phyloP scores from a whole-genome alignment of 495 filamentous ascomycete species.

The Podospora comata region DNA sequence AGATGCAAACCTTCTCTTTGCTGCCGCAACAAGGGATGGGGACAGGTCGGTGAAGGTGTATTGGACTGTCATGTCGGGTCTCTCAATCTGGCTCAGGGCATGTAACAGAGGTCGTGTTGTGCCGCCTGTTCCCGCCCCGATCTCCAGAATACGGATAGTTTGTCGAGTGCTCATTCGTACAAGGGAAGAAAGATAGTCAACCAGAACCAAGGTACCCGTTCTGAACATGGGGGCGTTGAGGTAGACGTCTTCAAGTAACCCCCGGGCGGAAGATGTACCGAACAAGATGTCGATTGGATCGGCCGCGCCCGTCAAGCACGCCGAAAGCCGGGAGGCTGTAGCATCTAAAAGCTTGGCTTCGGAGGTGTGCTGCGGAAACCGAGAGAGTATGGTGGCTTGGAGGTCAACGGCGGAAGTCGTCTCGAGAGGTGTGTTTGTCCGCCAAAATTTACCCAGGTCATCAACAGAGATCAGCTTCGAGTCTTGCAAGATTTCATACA shows the following conservation, averaged over 20 bases:
- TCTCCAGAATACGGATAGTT: conserved; percentile 39
- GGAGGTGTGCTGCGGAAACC: conserved; percentile 9
- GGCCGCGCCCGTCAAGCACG: conserved; percentile 15
- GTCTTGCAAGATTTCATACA: conserved; percentile 35
- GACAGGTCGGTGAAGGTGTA: conserved; percentile 56
- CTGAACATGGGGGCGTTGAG: conserved; percentile 13
- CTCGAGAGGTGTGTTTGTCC: neutral
- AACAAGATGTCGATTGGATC: conserved; percentile 21
- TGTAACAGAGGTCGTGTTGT: conserved; percentile 32
- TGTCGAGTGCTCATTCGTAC: neutral
- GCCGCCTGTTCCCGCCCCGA: conserved; percentile 52
- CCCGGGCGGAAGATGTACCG: neutral
- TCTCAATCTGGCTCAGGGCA: conserved; percentile 24
- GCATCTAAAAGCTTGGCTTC: conserved; percentile 11
- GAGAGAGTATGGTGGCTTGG: neutral
- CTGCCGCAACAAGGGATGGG: conserved; percentile 47
- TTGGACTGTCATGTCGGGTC: conserved; percentile 39
- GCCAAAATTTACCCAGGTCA: neutral
- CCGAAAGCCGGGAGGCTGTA: conserved; percentile 19
- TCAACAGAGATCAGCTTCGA: neutral
- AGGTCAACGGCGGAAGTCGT: neutral
- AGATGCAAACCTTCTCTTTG: conserved; percentile 41
- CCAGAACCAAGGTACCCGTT: conserved; percentile 2
- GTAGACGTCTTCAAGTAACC: conserved; percentile 18
- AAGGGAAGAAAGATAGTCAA: neutral